Percentiles rank a stretch among this genome's conserved stretches.
These are phyloP conservation scores for Dactylonectria estremocensis DNA, from an alignment of 2,329 filamentous ascomycete genomes.

Conservation along the genomic window DNA sequence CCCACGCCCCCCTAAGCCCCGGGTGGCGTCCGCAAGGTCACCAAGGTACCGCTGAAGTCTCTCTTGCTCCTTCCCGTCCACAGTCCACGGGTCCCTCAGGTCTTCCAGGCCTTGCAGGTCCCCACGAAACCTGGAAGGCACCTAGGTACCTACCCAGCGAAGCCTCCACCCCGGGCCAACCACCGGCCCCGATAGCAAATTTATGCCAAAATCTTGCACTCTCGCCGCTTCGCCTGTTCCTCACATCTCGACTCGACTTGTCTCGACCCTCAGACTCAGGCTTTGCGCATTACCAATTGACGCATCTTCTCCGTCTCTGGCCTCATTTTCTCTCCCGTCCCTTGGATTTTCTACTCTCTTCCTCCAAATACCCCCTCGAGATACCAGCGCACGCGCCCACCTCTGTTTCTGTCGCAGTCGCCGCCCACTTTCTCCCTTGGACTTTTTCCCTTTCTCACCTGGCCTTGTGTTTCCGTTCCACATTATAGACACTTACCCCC, in stretches of 20 bases:
- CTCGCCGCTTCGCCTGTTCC: constrained; percentile 31
- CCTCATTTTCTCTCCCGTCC: constrained; percentile 26
- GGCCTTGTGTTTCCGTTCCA: constrained; percentile 30
- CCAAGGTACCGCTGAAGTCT: too few relatives aligned
- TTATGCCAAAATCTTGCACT: constrained; percentile 49
- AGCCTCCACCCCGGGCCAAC: constrained; percentile 45
- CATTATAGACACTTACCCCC: constrained; percentile 35
- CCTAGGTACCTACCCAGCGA: constrained; percentile 1
- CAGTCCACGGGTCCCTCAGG: constrained; percentile 19
- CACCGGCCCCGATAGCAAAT: constrained; percentile 49
- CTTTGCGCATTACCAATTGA: constrained; percentile 47
- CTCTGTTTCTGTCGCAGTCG: constrained; percentile 21
- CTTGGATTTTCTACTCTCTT: constrained; percentile 28
- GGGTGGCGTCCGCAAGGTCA: not conserved
- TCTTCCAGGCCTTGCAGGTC: constrained; percentile 1
- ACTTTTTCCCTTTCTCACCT: constrained; percentile 18
- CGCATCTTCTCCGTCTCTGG: constrained; percentile 43
- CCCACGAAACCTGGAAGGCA: constrained; percentile 19
- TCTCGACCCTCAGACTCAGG: constrained; percentile 24
- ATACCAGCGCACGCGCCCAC: constrained; percentile 16
- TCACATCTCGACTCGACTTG: constrained; percentile 22
- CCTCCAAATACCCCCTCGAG: not conserved
- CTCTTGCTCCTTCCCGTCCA: not conserved
- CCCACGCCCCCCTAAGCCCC: constrained; percentile 15
- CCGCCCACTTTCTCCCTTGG: constrained; percentile 20